Evolutionary conservation across 257 asterid species (phyloP).

Genomic region (Avicennia marina): DNA sequence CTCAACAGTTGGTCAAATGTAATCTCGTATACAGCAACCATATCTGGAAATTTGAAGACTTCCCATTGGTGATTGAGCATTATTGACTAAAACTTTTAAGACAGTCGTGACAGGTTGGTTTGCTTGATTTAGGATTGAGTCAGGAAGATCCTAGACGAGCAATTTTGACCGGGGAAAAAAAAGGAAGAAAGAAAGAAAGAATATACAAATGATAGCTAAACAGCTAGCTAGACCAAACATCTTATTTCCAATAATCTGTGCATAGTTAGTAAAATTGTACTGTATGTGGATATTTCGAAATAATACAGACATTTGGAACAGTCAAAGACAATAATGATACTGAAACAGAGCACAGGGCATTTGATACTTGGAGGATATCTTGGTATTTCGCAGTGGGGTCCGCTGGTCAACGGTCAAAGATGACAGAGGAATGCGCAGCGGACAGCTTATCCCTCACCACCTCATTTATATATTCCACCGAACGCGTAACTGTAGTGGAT

Average conservation of each 20-base stretch:
- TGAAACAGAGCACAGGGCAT: too few species aligned
- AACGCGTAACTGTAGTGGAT: too few species aligned
- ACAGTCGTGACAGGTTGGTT: conserved; percentile 10
- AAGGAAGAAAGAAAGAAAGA: conserved; percentile 15
- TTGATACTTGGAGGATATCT: too few species aligned
- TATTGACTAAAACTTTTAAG: conserved; percentile 17
- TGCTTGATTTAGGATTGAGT: conserved; percentile 22
- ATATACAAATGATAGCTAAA: neutral
- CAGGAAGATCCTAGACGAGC: conserved; percentile 9
- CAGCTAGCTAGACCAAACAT: too few species aligned
- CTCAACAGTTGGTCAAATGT: neutral
- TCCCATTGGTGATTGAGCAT: conserved; percentile 14
- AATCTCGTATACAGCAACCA: conserved; percentile 23
- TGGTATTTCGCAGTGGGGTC: conserved; percentile 8
- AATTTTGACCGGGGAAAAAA: neutral
- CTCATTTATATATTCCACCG: conserved; percentile 11
- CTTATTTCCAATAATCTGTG: too few species aligned
- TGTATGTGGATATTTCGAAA: too few species aligned
- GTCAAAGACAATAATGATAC: neutral
- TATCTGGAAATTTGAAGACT: conserved; percentile 10
- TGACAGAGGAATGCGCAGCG: conserved; percentile 55
- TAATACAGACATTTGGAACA: too few species aligned
- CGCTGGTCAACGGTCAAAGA: conserved; percentile 63
- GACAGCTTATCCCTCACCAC: conserved; percentile 28
- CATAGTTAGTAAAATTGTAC: too few species aligned